Percentiles rank a stretch among this genome's conserved stretches.
These are phyloP conservation scores for Flammula alnicola DNA, from an alignment of 1,284 basidiomycete genomes.

Conservation along the genomic window DNA sequence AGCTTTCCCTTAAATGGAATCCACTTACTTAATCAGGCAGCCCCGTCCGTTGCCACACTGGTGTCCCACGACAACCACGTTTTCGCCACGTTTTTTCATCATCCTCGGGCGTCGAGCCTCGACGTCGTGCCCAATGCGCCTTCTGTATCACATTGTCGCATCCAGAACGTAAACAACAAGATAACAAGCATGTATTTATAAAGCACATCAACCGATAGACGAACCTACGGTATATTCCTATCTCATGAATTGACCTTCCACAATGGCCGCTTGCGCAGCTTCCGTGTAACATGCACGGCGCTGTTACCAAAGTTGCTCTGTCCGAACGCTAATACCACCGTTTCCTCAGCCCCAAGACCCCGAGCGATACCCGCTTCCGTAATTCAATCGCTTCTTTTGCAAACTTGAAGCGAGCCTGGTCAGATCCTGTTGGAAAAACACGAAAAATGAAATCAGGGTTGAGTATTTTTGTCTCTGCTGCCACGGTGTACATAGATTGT, in stretches of 20 bases:
- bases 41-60: constrained; percentile 9
- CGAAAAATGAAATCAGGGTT: constrained; percentile 6
- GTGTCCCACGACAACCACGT: constrained; percentile 29
- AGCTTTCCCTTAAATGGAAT: constrained; percentile 35
- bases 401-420: constrained; percentile 87
- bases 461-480: not conserved
- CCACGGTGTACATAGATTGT: not conserved
- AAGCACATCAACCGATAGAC: too few species aligned
- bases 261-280: constrained; percentile 78
- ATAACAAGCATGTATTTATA: too few species aligned
- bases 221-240: too few species aligned
- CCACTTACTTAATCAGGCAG: constrained; percentile 25
- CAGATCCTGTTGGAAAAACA: constrained; percentile 55
- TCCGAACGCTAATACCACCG: constrained; percentile 85
- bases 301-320: constrained; percentile 69
- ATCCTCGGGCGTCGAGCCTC: constrained; percentile 7
- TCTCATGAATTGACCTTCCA: constrained; percentile 86
- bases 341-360: constrained; percentile 73
- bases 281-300: constrained; percentile 84
- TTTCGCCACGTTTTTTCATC: constrained; percentile 31
- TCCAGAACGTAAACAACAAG: too few species aligned
- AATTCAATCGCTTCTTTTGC: constrained; percentile 86
- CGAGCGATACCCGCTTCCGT: constrained; percentile 72
- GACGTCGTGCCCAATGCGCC: not conserved
- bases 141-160: not conserved